phyloP scores from a whole-genome alignment of 2,329 filamentous ascomycete species.

The Trichoderma asperellum region DNA sequence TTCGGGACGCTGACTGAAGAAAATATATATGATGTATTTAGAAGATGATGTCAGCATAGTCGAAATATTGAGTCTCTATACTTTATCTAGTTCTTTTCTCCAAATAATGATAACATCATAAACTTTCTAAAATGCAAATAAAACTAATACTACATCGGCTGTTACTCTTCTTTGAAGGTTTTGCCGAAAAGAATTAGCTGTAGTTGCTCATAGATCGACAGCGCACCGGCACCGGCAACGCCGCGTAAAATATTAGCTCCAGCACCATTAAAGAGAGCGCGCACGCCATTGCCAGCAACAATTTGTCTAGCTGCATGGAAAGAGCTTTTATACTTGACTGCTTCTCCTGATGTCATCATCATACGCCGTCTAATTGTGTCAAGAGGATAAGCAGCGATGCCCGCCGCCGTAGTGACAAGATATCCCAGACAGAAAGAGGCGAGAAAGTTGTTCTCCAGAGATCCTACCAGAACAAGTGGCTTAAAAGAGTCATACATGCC shows the following conservation, averaged over 20 bases:
- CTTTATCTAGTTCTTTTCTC: not conserved
- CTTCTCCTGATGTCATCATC: conserved; percentile 18
- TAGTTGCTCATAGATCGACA: conserved; percentile 22
- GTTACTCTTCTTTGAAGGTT: conserved; percentile 1
- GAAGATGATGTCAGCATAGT: not conserved
- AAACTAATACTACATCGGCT: not conserved
- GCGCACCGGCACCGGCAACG: conserved; percentile 4
- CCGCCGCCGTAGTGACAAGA: conserved; percentile 3
- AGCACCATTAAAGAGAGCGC: conserved; percentile 1
- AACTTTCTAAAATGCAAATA: not conserved
- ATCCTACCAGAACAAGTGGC: conserved; percentile 1
- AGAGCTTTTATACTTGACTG: conserved; percentile 12
- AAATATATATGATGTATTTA: not conserved
- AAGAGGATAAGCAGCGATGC: conserved; percentile 4
- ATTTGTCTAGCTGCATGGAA: not conserved
- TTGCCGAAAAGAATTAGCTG: not conserved
- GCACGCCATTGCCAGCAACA: not conserved
- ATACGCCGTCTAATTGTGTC: conserved; percentile 14
- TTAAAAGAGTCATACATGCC: conserved; percentile 22
- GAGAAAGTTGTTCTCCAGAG: conserved; percentile 15
- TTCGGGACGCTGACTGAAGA: not conserved
- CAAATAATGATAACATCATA: accelerated
- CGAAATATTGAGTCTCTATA: not conserved
- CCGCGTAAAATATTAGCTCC: conserved; percentile 7
- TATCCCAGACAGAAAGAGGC: conserved; percentile 14